Percentiles rank a stretch among this genome's conserved stretches.
Conservation (phyloP, 495 filamentous ascomycete genomes). For the Daldinia childiae region DNA sequence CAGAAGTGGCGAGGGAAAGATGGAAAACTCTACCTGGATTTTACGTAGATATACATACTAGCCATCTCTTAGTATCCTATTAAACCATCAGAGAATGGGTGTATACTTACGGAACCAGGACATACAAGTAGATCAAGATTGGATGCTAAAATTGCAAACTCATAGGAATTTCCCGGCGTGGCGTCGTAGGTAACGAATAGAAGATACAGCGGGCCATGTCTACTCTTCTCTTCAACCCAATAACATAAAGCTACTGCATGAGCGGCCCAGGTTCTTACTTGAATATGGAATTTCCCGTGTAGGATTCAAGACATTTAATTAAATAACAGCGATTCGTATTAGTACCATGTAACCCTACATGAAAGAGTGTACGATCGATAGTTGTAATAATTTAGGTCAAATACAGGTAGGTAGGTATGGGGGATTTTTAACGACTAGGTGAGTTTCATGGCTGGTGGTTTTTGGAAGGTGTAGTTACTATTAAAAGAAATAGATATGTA, state of each 20-base stretch:
- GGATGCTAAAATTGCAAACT: no score
- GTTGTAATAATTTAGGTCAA: no score
- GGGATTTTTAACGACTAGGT: no score
- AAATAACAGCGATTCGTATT: background rate
- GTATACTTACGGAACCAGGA: background rate
- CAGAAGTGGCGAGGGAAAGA: background rate
- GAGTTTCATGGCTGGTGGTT: background rate
- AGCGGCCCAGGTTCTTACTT: no score
- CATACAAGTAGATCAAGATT: background rate
- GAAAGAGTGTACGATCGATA: background rate
- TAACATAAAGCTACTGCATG: no score
- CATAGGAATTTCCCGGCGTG: background rate
- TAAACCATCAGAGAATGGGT: background rate
- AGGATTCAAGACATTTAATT: no score
- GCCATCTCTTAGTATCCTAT: background rate
- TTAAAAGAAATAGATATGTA: background rate
- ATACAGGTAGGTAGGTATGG: background rate
- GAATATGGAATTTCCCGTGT: no score
- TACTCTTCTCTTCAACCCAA: no score
- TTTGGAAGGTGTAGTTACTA: background rate
- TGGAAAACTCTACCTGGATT: background rate
- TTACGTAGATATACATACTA: no score
- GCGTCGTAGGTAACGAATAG: background rate
- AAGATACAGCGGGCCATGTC: background rate
- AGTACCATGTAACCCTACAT: background rate